A percentile compares a stretch with the other conserved stretches of the same genome.
These are phyloP conservation scores for Entelexis paramagnoliae DNA, from an alignment of 1,139 yeast species.

Conservation along the genomic window DNA sequence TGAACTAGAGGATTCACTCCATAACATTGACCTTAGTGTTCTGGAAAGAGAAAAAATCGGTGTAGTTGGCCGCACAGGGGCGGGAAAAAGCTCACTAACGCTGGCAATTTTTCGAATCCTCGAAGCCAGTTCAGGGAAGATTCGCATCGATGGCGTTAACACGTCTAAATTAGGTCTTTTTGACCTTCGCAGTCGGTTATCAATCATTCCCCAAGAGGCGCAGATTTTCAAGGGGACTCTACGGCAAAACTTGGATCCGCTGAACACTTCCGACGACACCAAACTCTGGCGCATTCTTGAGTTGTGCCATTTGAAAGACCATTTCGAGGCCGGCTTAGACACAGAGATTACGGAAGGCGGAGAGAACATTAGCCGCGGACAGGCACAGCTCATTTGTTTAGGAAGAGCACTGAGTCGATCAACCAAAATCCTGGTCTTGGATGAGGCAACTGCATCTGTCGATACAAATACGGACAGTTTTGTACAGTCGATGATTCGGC, in stretches of 20 bases:
- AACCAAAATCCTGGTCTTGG: constrained; percentile 55
- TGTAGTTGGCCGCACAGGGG: constrained; percentile 77
- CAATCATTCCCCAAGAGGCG: constrained; percentile 71
- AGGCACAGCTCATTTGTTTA: constrained; percentile 62
- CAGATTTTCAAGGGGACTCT: constrained; percentile 57
- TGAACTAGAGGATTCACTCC: constrained; percentile 44
- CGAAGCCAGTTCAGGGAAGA: constrained; percentile 48
- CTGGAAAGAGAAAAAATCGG: constrained; percentile 60
- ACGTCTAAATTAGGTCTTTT: constrained; percentile 46
- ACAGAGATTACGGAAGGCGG: constrained; percentile 56
- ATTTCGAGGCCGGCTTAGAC: constrained; percentile 39
- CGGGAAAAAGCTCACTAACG: constrained; percentile 66
- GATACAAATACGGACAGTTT: constrained; percentile 69
- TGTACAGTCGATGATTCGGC: constrained; percentile 62
- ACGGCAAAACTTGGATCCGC: constrained; percentile 57
- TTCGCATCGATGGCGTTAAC: constrained; percentile 49
- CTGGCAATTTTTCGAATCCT: constrained; percentile 60
- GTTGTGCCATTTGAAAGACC: constrained; percentile 69
- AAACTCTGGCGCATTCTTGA: constrained; percentile 59
- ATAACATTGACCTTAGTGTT: constrained; percentile 42
- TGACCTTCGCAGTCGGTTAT: constrained; percentile 46
- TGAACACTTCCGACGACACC: constrained; percentile 41
- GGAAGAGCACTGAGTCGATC: constrained; percentile 60
- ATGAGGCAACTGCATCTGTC: constrained; percentile 82
- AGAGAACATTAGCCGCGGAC: constrained; percentile 64